phyloP scores from a whole-genome alignment of 805 yeast genomes.

The Suhomyces vadensis region DNA sequence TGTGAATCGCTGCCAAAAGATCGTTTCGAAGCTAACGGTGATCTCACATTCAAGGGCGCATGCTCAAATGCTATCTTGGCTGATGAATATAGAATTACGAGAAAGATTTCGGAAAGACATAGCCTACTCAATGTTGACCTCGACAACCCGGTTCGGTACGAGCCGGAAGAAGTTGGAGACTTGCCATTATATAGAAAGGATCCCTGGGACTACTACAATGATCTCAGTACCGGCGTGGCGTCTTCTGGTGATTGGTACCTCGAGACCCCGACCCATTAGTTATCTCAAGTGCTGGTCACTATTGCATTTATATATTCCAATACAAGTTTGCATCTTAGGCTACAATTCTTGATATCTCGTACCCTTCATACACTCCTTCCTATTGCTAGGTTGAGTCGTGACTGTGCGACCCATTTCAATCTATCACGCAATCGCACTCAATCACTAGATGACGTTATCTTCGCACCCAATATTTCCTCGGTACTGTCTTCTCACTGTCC shows the following conservation, averaged over 20 bases:
- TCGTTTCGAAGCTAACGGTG: conserved; percentile 19
- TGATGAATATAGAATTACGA: conserved; percentile 38
- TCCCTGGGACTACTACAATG: conserved; percentile 11
- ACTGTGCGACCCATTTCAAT: no score
- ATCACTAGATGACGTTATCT: no score
- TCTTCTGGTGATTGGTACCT: conserved; percentile 2
- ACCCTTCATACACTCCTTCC: no score
- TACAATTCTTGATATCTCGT: no score
- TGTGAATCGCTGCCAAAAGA: conserved; percentile 22
- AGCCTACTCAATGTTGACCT: conserved; percentile 20
- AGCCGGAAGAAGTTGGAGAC: conserved; percentile 25
- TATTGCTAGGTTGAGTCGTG: no score
- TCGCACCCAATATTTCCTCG: no score
- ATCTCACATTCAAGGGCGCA: conserved; percentile 39
- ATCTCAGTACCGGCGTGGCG: conserved; percentile 1
- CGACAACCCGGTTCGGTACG: conserved; percentile 26
- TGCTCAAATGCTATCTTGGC: conserved; percentile 35
- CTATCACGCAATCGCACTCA: no score
- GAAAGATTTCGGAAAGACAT: conserved; percentile 28
- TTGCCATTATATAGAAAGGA: conserved; percentile 44
- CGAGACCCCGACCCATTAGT: neutral
- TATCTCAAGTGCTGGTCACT: neutral
- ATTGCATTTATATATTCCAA: no score
- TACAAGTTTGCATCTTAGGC: no score
- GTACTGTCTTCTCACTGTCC: no score